These are phyloP conservation scores for Exophiala aquamarina DNA, from an alignment of 2,329 filamentous ascomycete species.

Conservation along the genomic window DNA sequence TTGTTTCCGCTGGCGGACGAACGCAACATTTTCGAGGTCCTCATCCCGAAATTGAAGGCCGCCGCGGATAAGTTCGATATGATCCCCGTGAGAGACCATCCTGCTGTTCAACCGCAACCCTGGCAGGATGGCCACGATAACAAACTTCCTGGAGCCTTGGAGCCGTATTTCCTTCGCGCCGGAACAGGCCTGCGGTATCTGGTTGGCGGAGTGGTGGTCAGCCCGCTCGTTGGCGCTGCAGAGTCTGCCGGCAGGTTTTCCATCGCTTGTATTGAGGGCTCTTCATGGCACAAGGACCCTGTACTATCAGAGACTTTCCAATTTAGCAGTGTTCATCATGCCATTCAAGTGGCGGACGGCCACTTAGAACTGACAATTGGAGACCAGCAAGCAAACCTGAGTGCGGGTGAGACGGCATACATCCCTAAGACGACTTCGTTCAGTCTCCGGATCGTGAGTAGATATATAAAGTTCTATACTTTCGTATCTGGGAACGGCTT, in stretches of 20 bases:
- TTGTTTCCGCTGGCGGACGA: slow-evolving; percentile 53
- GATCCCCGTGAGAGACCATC: slow-evolving; percentile 51
- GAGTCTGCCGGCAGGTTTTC: slow-evolving; percentile 53
- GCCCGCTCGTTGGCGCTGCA: slow-evolving; percentile 50
- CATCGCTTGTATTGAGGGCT: slow-evolving; percentile 53
- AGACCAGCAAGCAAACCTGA: slow-evolving; percentile 36
- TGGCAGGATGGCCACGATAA: slow-evolving; percentile 44
- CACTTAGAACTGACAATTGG: slow-evolving; percentile 42
- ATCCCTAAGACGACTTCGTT: slow-evolving; percentile 50
- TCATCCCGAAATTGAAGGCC: slow-evolving; percentile 44
- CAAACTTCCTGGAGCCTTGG: slow-evolving; percentile 37
- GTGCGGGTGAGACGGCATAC: slow-evolving; percentile 51
- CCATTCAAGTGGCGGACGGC: slow-evolving; percentile 52
- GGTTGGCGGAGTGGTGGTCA: slow-evolving; percentile 46
- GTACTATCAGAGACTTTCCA: slow-evolving; percentile 41
- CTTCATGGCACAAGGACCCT: slow-evolving; percentile 39
- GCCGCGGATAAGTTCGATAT: slow-evolving; percentile 59
- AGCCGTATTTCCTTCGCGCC: slow-evolving; percentile 53
- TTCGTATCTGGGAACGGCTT: slow-evolving; percentile 54
- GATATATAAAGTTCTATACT: slow-evolving; percentile 48
- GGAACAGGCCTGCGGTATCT: slow-evolving; percentile 51
- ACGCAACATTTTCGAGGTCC: slow-evolving; percentile 43
- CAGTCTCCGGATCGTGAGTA: slow-evolving; percentile 44
- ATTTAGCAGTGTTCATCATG: slow-evolving; percentile 53
- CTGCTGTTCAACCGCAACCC: slow-evolving; percentile 42